phyloP scores from a whole-genome alignment of 306 rosid genomes.

The Begonia peltatifolia region DNA sequence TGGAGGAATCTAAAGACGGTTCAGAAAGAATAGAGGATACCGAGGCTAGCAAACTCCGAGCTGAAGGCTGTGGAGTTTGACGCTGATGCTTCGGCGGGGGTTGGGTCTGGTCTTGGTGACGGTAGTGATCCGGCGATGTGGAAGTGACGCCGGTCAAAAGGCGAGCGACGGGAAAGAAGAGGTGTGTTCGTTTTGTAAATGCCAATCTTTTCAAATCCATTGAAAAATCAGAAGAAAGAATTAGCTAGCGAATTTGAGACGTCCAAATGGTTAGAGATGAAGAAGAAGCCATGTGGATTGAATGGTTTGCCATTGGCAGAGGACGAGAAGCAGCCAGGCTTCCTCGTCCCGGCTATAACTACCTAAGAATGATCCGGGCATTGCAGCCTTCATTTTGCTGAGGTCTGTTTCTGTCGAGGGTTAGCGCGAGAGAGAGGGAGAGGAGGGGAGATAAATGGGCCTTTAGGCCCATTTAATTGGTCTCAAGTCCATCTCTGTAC shows the following conservation, averaged over 20 bases:
- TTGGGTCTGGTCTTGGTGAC: constrained; percentile 13
- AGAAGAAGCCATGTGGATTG: background rate
- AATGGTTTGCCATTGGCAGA: background rate
- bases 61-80: constrained; percentile 10
- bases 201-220: constrained; percentile 35
- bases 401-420: too few relatives aligned
- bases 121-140: constrained; percentile 19
- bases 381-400: background rate
- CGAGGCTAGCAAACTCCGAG: constrained; percentile 9
- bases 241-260: background rate
- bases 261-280: background rate
- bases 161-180: constrained; percentile 19
- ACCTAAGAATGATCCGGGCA: background rate
- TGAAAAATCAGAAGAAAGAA: constrained; percentile 1
- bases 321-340: constrained; percentile 2
- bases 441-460: too few relatives aligned
- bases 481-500: too few relatives aligned
- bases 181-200: constrained; percentile 10
- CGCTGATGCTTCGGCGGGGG: constrained; percentile 13
- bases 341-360: background rate
- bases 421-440: too few relatives aligned
- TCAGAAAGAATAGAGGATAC: constrained; percentile 39
- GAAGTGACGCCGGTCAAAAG: constrained; percentile 31
- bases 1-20: constrained; percentile 37
- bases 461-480: too few relatives aligned